Evolutionary conservation across 129 eudicot species (phyloP), one percentile per base, ranked within the genome.

Genomic region (Centella asiatica): DNA sequence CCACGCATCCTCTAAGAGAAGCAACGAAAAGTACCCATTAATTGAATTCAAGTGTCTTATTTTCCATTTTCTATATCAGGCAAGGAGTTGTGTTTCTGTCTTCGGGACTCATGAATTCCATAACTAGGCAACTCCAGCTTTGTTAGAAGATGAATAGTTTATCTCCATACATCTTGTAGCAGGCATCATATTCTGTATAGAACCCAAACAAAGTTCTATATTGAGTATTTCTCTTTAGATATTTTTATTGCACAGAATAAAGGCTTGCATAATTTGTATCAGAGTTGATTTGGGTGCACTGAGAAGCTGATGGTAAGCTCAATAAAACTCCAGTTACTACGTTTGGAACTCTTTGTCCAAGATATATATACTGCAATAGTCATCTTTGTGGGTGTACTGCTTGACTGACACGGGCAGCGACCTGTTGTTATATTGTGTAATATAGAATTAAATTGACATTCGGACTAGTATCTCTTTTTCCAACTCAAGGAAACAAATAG

Each of bases 1-100:
- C 55, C 67, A 49, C 46, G 48, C 68, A 27, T 60, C 69, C 60
- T 57, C 73, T 32, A 67, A 37, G 54, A 36, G 29, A 54, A 54
- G 36, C 64, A 50, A 40, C 40, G 31, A 55, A 39, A 50, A 57
- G 64, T 66, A 57, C 64, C 62, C 31, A 65, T 56, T 40, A 44
- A 37, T 60, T 34, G 50, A 64, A 66, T 54, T 60, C 45, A 48
- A 53, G 49, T 50, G 62, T 45, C 23, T 24, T 31, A 9, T 34
- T 29, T n/a, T 56, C 66, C 50, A 26, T n/a, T 66, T 69, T 62
- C 34, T 62, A 45, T 20, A 26, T 62, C 65, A 57, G 18, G 56
- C 49, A 56, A 34, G 65, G 49, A 27, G 62, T 39, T 18, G 34
- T 12, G 25, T 36, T 67, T 54, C 25, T 26, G 60, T 29, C 44